phyloP scores from a whole-genome alignment of 306 rosid species.

The Lablab purpureus region DNA sequence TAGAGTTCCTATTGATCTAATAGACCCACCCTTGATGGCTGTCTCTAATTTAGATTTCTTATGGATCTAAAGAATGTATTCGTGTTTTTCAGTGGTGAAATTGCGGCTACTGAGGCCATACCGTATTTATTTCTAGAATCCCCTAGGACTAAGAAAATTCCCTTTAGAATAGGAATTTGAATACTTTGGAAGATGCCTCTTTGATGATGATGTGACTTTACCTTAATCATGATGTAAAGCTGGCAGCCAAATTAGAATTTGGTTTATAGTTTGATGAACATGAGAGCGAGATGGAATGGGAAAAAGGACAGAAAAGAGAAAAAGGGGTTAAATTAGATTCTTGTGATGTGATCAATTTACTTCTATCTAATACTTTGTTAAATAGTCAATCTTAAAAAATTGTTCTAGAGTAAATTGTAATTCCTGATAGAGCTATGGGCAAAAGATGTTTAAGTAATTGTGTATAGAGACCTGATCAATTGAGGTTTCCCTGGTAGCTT shows the following conservation, averaged over 20 bases:
- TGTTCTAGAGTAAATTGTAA: conserved; percentile 14
- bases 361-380: not conserved
- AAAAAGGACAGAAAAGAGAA: not conserved
- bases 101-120: not conserved
- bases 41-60: no score
- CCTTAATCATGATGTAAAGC: conserved; percentile 4
- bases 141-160: not conserved
- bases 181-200: not conserved
- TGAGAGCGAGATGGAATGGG: conserved; percentile 22
- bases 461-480: not conserved
- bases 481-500: conserved; percentile 8
- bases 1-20: not conserved
- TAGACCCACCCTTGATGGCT: no score
- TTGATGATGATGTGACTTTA: not conserved
- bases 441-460: conserved; percentile 16
- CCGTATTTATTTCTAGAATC: conserved; percentile 3
- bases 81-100: not conserved
- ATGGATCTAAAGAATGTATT: not conserved
- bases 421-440: not conserved
- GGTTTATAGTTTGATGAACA: not conserved
- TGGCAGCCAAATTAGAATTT: conserved; percentile 10
- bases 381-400: not conserved
- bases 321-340: not conserved
- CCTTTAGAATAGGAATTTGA: conserved; percentile 8
- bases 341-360: not conserved